phyloP scores from a whole-genome alignment of 2,329 filamentous ascomycete genomes.

The Chaetomium sp. region DNA sequence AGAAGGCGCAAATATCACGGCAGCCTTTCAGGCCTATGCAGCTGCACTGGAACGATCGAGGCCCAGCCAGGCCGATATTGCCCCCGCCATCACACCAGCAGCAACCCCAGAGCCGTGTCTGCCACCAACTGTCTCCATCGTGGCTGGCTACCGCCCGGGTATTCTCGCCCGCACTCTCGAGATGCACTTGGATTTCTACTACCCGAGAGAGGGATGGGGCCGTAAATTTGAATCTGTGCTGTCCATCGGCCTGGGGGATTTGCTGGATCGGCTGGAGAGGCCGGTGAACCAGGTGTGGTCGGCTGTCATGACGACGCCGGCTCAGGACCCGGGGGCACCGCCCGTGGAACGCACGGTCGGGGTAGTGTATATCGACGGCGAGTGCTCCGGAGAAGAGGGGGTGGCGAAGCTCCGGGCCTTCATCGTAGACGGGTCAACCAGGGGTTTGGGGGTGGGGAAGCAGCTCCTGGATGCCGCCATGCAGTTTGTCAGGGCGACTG shows the following conservation, averaged over 20 bases:
- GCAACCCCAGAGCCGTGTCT: background rate
- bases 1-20: constrained; percentile 23
- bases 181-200: constrained; percentile 39
- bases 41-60: constrained; percentile 23
- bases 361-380: constrained; percentile 38
- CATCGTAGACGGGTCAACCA: constrained; percentile 36
- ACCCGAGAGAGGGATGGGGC: constrained; percentile 31
- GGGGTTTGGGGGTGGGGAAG: constrained; percentile 36
- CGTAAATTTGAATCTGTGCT: constrained; percentile 35
- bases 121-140: constrained; percentile 25
- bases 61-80: background rate
- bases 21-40: constrained; percentile 31
- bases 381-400: constrained; percentile 24
- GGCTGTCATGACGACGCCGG: constrained; percentile 30
- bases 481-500: constrained; percentile 34
- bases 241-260: constrained; percentile 26
- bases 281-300: constrained; percentile 37
- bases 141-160: constrained; percentile 37
- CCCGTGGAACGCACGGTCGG: constrained; percentile 34
- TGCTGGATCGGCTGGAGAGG: constrained; percentile 33
- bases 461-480: constrained; percentile 36
- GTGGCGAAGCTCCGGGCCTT: constrained; percentile 37
- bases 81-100: constrained; percentile 9
- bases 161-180: constrained; percentile 37
- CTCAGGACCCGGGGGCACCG: background rate